These are phyloP conservation scores for Proteromonas lacertae DNA, from an alignment of 352 stramenopile genomes.

Conservation along the genomic window DNA sequence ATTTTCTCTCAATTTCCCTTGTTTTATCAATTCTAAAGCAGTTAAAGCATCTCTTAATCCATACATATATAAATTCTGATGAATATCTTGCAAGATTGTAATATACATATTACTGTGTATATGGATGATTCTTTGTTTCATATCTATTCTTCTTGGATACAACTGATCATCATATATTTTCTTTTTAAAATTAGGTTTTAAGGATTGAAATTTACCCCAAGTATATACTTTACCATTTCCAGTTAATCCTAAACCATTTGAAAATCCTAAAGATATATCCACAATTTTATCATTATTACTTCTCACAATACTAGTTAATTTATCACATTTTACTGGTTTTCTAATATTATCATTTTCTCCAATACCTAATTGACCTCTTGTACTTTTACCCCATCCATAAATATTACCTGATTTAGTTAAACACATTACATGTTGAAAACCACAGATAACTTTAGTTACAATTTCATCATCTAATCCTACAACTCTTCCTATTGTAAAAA, in stretches of 20 bases:
- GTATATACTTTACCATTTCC: conserved; percentile 44
- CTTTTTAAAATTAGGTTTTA: no score
- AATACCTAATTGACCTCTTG: background rate
- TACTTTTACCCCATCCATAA: background rate
- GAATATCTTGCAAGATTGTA: no score
- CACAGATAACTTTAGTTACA: background rate
- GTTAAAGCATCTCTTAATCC: no score
- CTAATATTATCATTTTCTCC: background rate
- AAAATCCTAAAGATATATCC: conserved; percentile 55
- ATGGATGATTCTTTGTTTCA: no score
- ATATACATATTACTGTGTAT: no score
- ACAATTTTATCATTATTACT: conserved; percentile 12
- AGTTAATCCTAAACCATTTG: conserved; percentile 51
- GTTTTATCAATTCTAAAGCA: no score
- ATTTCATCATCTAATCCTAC: background rate
- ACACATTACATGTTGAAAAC: background rate
- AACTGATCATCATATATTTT: no score
- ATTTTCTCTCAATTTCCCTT: no score
- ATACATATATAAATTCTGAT: no score
- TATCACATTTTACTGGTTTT: background rate
- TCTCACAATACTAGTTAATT: background rate
- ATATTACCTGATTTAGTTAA: background rate
- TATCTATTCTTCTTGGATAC: no score
- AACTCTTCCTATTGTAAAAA: background rate
- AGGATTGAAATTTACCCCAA: no score